A percentile compares a stretch with the other conserved stretches of the same genome.
These are phyloP conservation scores for Gynostemma pentaphyllum DNA, from an alignment of 306 rosid species.

Conservation along the genomic window DNA sequence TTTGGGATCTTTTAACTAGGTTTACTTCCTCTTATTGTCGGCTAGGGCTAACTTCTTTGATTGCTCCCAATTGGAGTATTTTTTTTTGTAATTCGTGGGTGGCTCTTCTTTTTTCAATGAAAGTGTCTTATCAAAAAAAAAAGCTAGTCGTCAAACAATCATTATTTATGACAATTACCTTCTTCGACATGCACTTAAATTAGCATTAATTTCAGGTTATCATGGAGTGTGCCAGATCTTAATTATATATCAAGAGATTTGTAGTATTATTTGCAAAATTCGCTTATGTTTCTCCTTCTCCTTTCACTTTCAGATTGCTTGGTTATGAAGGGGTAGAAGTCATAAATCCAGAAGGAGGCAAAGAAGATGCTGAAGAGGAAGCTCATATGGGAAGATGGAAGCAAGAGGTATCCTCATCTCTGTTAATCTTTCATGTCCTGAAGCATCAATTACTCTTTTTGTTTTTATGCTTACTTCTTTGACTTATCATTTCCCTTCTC, in stretches of 20 bases:
- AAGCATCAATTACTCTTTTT: background rate
- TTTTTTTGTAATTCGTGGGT: too few relatives aligned
- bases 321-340: slow-evolving; percentile 83
- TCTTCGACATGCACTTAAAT: background rate
- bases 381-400: slow-evolving; percentile 82
- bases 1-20: too few relatives aligned
- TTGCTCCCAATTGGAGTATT: too few relatives aligned
- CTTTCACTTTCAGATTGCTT: slow-evolving; percentile 33
- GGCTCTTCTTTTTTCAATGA: too few relatives aligned
- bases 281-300: slow-evolving; percentile 3
- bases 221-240: background rate
- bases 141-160: too few relatives aligned
- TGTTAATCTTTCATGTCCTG: background rate
- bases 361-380: slow-evolving; percentile 74
- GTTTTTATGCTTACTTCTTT: background rate
- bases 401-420: slow-evolving; percentile 40
- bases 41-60: too few relatives aligned
- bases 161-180: background rate
- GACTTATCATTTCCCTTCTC: background rate
- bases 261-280: background rate
- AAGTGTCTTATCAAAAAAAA: background rate
- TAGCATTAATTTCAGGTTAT: background rate
- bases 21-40: too few relatives aligned
- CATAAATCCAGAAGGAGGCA: slow-evolving; percentile 78
- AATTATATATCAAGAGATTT: background rate